These are phyloP conservation scores for Solanum etuberosum DNA, from an alignment of 257 asterid genomes.

Conservation along the genomic window DNA sequence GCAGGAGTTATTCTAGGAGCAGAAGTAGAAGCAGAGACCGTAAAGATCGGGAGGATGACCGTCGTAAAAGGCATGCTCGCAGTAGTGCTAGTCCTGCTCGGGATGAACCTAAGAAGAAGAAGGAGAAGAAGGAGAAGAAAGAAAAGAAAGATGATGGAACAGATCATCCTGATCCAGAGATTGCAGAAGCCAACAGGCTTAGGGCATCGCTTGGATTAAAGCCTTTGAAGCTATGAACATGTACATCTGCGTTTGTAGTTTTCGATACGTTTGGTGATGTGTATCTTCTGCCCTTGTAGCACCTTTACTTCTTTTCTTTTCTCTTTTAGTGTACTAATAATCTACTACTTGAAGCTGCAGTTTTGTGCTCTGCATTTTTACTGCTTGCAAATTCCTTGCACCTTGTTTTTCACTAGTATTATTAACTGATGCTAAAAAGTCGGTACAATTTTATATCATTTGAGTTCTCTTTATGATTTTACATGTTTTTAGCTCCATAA, in stretches of 20 bases:
- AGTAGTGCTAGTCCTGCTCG: constrained; percentile 50
- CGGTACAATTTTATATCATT: not conserved
- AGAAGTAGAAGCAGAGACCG: constrained; percentile 80
- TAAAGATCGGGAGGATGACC: constrained; percentile 60
- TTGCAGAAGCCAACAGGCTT: constrained; percentile 75
- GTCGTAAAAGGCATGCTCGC: constrained; percentile 49
- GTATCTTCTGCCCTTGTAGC: not conserved
- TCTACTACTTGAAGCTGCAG: not conserved
- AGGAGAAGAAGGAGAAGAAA: constrained; percentile 69
- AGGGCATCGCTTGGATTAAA: constrained; percentile 81
- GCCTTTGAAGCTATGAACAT: constrained; percentile 43
- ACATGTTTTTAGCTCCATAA: not conserved
- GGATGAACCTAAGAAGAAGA: constrained; percentile 65
- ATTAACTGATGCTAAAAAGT: not conserved
- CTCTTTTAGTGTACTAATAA: not conserved
- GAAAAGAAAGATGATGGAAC: constrained; percentile 77
- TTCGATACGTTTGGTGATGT: not conserved
- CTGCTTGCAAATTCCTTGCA: not conserved
- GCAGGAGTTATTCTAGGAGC: constrained; percentile 75
- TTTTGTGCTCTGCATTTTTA: not conserved
- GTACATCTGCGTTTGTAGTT: not conserved
- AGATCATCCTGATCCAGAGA: constrained; percentile 98
- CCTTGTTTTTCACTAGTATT: not conserved
- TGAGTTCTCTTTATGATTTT: not conserved
- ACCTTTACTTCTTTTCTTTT: not conserved